phyloP scores from a whole-genome alignment of 164 flowering plant genomes.

The Liquidambar formosana region DNA sequence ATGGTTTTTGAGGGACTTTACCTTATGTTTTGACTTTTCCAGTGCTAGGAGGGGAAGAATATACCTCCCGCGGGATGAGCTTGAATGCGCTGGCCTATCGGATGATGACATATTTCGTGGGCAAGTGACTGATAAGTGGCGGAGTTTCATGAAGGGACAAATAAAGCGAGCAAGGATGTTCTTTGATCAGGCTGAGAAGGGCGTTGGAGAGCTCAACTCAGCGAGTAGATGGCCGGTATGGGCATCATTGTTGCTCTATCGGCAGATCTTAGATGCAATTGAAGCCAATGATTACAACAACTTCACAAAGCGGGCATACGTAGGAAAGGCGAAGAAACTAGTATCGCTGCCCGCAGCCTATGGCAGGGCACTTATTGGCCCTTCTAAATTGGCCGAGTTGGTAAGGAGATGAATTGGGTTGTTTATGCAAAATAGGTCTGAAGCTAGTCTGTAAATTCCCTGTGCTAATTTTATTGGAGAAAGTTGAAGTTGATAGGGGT shows the following conservation, averaged over 20 bases:
- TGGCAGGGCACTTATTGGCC: slow-evolving; percentile 26
- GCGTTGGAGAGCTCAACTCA: slow-evolving; percentile 38
- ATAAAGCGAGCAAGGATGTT: slow-evolving; percentile 36
- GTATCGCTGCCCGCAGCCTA: slow-evolving; percentile 39
- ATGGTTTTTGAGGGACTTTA: neutral
- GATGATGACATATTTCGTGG: slow-evolving; percentile 37
- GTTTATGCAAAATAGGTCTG: too few relatives aligned
- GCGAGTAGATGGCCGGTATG: slow-evolving; percentile 55
- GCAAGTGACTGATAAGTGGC: slow-evolving; percentile 42
- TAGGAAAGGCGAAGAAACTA: slow-evolving; percentile 37
- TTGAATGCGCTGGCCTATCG: slow-evolving; percentile 29
- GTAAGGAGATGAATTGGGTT: slow-evolving; percentile 8
- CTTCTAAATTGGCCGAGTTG: slow-evolving; percentile 12
- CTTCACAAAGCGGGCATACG: slow-evolving; percentile 43
- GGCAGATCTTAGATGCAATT: slow-evolving; percentile 36
- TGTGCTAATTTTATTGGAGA: neutral
- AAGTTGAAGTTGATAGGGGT: neutral
- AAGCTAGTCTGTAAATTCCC: neutral
- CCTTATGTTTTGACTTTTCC: neutral
- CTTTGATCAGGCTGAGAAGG: slow-evolving; percentile 48
- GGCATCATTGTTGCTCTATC: slow-evolving; percentile 37
- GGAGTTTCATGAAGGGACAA: slow-evolving; percentile 39
- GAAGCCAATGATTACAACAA: slow-evolving; percentile 43
- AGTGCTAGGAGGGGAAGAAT: slow-evolving; percentile 41
- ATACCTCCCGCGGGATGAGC: slow-evolving; percentile 45